Percentiles rank a stretch among this genome's conserved stretches.
phyloP scores from a whole-genome alignment of 225 moss, liverwort and hornwort genomes.

The Rhytidiadelphus loreus region DNA sequence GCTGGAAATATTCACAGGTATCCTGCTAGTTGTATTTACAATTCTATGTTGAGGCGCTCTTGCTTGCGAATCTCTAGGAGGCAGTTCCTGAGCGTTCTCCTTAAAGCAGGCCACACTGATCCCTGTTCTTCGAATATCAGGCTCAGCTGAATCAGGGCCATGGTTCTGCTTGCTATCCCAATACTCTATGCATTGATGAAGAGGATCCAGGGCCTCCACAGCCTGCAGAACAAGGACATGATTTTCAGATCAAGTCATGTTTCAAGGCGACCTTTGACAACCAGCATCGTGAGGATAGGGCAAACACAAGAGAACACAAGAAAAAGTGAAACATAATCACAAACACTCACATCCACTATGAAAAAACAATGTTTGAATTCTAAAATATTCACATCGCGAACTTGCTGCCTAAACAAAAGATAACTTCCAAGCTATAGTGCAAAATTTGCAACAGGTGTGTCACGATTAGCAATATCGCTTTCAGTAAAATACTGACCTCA shows the following conservation, averaged over 20 bases:
- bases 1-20: slow-evolving; percentile 8
- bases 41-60: not conserved
- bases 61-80: not conserved
- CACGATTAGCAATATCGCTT: not conserved
- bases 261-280: not conserved
- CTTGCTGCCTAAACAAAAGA: not conserved
- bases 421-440: not conserved
- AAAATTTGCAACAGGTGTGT: not conserved
- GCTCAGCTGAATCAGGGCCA: not conserved
- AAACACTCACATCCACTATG: not conserved
- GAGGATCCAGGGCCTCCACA: slow-evolving; percentile 31
- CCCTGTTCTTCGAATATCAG: not conserved
- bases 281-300: not conserved
- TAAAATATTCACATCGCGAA: not conserved
- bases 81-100: not conserved
- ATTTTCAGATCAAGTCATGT: not conserved
- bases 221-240: slow-evolving; percentile 14
- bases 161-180: slow-evolving; percentile 24
- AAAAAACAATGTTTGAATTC: not conserved
- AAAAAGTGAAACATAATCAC: not conserved
- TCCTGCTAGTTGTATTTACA: slow-evolving; percentile 29
- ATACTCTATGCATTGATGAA: slow-evolving; percentile 23
- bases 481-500: not conserved
- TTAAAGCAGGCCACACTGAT: not conserved
- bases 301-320: not conserved